Conservation (phyloP, 139 green algal genomes). For the Gonium pectorale region DNA sequence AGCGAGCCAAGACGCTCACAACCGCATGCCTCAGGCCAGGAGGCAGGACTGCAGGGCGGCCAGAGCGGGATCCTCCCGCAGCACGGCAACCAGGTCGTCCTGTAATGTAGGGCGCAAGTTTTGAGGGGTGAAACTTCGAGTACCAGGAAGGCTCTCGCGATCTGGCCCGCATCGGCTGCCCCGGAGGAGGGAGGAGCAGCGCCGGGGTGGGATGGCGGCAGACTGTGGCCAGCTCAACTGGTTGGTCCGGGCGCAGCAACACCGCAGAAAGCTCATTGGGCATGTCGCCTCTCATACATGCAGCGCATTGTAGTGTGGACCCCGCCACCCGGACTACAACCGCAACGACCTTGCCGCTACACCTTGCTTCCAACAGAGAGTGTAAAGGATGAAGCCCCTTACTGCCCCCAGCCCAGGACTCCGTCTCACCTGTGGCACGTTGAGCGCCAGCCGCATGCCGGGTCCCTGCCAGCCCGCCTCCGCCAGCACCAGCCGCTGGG, state of each 20-base stretch:
- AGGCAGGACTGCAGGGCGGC: conserved; percentile 46
- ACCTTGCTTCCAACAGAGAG: not conserved
- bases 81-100: conserved; percentile 51
- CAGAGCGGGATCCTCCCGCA: conserved; percentile 58
- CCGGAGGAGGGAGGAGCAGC: not conserved
- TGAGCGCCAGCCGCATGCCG: conserved; percentile 37
- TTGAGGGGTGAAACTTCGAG: no score
- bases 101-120: no score
- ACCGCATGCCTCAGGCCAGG: conserved; percentile 16
- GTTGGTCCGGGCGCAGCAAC: not conserved
- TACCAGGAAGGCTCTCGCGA: no score
- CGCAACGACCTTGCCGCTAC: not conserved
- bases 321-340: conserved; percentile 34
- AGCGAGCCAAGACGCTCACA: no score
- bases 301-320: not conserved
- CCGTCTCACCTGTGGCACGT: conserved; percentile 26
- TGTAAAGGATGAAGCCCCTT: no score
- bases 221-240: not conserved
- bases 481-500: conserved; percentile 62
- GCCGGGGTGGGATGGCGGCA: not conserved
- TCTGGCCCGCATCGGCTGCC: no score
- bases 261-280: not conserved
- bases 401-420: not conserved
- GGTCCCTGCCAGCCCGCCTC: conserved; percentile 53
- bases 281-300: not conserved